These are phyloP conservation scores for Abelmoschus esculentus DNA, from an alignment of 345 rosid genomes.

Conservation along the genomic window DNA sequence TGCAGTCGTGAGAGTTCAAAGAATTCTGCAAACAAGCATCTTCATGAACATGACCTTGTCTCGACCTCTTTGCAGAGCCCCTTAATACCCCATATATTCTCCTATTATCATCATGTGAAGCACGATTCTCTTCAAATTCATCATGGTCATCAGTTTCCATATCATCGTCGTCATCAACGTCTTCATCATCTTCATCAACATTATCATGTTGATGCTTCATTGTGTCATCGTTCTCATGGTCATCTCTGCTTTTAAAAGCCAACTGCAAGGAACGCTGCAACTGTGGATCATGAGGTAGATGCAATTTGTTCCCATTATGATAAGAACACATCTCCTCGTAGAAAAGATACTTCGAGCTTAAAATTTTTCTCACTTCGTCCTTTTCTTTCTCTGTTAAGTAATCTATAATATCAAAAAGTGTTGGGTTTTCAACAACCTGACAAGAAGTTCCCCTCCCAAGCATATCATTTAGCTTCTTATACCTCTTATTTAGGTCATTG, in stretches of 20 bases:
- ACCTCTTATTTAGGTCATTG: conserved; percentile 1
- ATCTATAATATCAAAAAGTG: conserved; percentile 64
- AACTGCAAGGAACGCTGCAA: conserved; percentile 67
- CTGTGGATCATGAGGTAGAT: conserved; percentile 81
- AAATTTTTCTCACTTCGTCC: conserved; percentile 76
- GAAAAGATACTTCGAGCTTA: conserved; percentile 84
- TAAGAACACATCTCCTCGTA: conserved; percentile 98
- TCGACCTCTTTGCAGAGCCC: conserved; percentile 51
- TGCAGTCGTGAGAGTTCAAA: conserved; percentile 31
- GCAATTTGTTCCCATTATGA: conserved; percentile 75
- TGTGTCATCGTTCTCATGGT: conserved; percentile 52
- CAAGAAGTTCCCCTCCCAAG: conserved; percentile 92
- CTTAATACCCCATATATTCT: conserved; percentile 29
- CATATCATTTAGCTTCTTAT: conserved; percentile 68
- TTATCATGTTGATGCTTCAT: conserved; percentile 55
- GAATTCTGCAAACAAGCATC: conserved; percentile 40
- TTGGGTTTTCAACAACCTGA: conserved; percentile 81
- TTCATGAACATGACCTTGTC: conserved; percentile 48
- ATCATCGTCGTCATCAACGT: conserved; percentile 38
- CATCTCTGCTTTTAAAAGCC: conserved; percentile 73
- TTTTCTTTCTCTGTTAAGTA: conserved; percentile 67
- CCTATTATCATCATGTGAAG: conserved; percentile 36
- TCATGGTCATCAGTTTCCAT: conserved; percentile 66
- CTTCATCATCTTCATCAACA: conserved; percentile 55
- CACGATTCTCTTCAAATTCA: conserved; percentile 55